Evolutionary conservation across 495 filamentous ascomycete species (phyloP).

Genomic region (Monascus purpureus): DNA sequence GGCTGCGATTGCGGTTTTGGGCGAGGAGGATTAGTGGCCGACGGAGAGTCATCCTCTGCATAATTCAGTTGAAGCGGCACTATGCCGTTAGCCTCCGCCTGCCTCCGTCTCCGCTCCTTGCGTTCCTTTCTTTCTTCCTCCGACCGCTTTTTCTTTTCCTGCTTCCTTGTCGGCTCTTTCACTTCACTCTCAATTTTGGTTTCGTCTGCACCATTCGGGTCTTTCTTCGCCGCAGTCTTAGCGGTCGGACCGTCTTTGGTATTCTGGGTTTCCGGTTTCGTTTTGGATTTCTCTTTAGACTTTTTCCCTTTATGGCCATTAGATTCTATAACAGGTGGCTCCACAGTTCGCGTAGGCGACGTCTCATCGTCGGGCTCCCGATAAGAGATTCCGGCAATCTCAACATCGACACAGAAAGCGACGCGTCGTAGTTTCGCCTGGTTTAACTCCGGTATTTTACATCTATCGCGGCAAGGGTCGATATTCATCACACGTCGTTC

Average conservation of each 20-base stretch:
- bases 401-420: constrained; percentile 92
- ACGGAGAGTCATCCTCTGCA: constrained; percentile 27
- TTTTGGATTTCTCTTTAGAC: constrained; percentile 37
- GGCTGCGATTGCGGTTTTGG: constrained; percentile 51
- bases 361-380: constrained; percentile 26
- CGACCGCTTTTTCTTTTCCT: constrained; percentile 82
- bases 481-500: constrained; percentile 75
- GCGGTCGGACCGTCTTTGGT: constrained; percentile 41
- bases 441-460: constrained; percentile 64
- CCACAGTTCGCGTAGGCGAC: constrained; percentile 12
- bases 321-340: constrained; percentile 7
- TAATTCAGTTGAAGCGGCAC: constrained; percentile 65
- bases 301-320: constrained; percentile 39
- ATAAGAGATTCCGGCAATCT: constrained; percentile 63
- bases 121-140: constrained; percentile 78
- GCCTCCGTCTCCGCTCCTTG: constrained; percentile 65
- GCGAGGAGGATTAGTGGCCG: constrained; percentile 14
- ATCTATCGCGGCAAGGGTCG: constrained; percentile 64
- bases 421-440: constrained; percentile 71
- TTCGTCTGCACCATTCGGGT: constrained; percentile 6
- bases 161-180: constrained; percentile 51
- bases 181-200: constrained; percentile 18
- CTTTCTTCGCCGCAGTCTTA: constrained; percentile 13
- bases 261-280: constrained; percentile 45
- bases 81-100: constrained; percentile 68